Evolutionary conservation across 345 rosid species (phyloP).

Genomic region (Citropsis articulata): DNA sequence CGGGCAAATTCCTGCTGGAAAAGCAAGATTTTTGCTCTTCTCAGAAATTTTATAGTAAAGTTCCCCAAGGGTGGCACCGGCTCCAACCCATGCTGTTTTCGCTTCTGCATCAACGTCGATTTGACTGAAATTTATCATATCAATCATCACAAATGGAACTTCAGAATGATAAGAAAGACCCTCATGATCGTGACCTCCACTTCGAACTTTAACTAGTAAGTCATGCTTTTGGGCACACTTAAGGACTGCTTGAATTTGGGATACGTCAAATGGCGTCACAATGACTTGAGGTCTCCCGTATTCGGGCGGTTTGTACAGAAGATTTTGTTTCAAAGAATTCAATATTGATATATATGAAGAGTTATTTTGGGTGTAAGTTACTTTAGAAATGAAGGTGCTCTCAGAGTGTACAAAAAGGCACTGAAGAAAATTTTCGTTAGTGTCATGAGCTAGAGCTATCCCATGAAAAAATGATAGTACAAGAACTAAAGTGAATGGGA

Average conservation of each 20-base stretch:
- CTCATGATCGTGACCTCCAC: too few species aligned
- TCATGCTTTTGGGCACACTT: too few species aligned
- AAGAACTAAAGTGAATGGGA: background rate
- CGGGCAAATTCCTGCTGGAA: too few species aligned
- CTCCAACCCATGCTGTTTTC: too few species aligned
- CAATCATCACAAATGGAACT: too few species aligned
- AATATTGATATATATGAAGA: conserved; percentile 5
- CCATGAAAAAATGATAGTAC: background rate
- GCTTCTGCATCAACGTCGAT: too few species aligned
- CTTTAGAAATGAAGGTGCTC: background rate
- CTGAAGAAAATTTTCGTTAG: background rate
- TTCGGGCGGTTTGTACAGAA: background rate
- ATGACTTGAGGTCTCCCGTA: conserved; percentile 5
- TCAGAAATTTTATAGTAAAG: too few species aligned
- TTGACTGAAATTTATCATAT: too few species aligned
- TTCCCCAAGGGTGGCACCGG: too few species aligned
- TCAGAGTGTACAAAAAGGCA: background rate
- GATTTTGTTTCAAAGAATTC: conserved; percentile 2
- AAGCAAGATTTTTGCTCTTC: too few species aligned
- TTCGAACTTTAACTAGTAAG: too few species aligned
- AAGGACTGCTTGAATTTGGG: background rate
- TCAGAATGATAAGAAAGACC: too few species aligned
- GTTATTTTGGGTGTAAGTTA: background rate
- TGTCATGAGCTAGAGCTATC: background rate
- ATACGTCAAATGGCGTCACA: background rate